Evolutionary conservation across 768 basidiomycete genomes (phyloP).

Genomic region (Xerocomellus intermedius): DNA sequence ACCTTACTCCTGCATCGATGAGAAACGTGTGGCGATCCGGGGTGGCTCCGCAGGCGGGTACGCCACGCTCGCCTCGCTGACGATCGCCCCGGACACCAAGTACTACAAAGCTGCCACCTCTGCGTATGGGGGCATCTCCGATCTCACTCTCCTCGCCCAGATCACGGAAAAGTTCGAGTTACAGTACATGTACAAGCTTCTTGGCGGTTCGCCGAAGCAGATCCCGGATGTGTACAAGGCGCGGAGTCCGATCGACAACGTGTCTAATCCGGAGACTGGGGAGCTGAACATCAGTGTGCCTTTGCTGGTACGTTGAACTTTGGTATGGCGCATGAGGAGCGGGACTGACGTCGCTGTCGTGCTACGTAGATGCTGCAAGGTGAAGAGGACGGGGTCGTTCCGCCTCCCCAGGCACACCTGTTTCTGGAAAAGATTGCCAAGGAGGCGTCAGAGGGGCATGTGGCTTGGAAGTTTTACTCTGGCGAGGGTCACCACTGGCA

Average conservation of each 20-base stretch:
- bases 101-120: background rate
- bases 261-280: conserved; percentile 38
- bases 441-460: conserved; percentile 1
- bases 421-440: conserved; percentile 19
- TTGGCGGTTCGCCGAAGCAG: too few relatives aligned
- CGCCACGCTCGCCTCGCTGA: conserved; percentile 48
- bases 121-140: background rate
- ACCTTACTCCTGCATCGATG: background rate
- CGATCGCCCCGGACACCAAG: background rate
- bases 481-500: conserved; percentile 41
- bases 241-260: too few relatives aligned
- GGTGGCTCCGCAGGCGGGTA: conserved; percentile 72
- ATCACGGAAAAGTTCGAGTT: conserved; percentile 69
- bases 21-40: conserved; percentile 58
- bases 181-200: conserved; percentile 45
- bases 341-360: background rate
- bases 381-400: conserved; percentile 58
- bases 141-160: background rate
- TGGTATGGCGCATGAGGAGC: too few relatives aligned
- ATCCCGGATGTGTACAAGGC: conserved; percentile 18
- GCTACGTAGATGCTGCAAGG: conserved; percentile 58
- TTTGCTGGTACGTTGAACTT: conserved; percentile 47
- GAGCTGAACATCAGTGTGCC: conserved; percentile 47
- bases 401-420: conserved; percentile 32
- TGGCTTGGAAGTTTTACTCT: conserved; percentile 37